Conservation (phyloP, 2,329 filamentous ascomycete species). For the Thielaviopsis punctulata region DNA sequence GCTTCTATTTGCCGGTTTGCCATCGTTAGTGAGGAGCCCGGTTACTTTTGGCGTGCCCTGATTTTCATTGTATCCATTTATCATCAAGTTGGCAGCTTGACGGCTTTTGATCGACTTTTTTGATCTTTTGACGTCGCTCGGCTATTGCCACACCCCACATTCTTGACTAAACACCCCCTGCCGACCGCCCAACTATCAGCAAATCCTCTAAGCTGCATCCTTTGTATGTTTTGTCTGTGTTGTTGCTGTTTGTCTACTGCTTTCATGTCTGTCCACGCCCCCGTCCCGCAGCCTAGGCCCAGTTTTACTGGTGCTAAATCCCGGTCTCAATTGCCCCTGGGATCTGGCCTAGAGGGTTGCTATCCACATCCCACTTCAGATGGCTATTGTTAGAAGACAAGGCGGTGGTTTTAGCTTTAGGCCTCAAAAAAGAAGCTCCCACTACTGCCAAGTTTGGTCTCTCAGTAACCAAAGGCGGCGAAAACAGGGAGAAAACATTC, state of each 20-base stretch:
- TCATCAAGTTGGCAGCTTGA: not conserved
- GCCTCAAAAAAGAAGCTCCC: not conserved
- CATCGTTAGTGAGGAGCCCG: not conserved
- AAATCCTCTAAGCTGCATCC: not conserved
- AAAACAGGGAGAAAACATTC: not conserved
- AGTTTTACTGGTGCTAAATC: constrained; percentile 3
- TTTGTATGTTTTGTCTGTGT: not conserved
- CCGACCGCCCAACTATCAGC: not conserved
- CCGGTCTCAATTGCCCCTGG: not conserved
- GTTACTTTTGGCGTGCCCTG: not conserved
- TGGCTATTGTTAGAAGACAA: not conserved
- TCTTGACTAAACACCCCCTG: not conserved
- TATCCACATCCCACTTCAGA: not conserved
- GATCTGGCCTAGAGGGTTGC: not conserved
- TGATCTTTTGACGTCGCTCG: not conserved
- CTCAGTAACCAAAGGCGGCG: not conserved
- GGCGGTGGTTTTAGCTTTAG: not conserved
- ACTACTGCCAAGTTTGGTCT: not conserved
- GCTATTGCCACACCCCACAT: not conserved
- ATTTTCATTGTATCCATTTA: not conserved
- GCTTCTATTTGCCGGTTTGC: not conserved
- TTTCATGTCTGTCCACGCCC: constrained; percentile 3
- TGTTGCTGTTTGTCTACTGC: not conserved
- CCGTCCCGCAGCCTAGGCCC: constrained; percentile 3
- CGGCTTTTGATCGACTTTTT: not conserved